Evolutionary conservation across 176 grass and related monocot species (phyloP).

Genomic region (Pharus latifolius): DNA sequence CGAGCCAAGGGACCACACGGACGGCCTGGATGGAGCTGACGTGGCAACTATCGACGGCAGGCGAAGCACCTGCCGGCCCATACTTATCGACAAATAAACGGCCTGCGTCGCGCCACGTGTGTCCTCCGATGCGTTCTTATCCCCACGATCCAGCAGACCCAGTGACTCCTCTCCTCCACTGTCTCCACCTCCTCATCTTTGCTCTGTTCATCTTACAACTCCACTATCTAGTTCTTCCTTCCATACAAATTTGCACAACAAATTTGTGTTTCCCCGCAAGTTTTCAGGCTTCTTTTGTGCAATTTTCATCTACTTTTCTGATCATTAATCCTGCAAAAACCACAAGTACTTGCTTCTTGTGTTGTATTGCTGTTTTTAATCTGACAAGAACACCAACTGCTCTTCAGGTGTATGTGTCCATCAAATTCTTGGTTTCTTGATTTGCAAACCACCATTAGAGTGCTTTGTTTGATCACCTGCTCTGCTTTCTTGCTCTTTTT

Average conservation of each 20-base stretch:
- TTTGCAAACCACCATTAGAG: neutral
- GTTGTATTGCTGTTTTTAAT: neutral
- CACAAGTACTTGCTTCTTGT: no score
- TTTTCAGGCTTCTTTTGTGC: no score
- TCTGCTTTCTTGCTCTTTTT: constrained; percentile 5
- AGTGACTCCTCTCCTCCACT: constrained; percentile 10
- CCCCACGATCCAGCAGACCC: constrained; percentile 55
- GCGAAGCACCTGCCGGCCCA: constrained; percentile 8
- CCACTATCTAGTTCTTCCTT: neutral
- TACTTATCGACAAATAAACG: constrained; percentile 49
- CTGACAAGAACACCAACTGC: neutral
- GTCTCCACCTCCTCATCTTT: neutral
- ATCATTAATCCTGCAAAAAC: no score
- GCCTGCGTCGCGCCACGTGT: constrained; percentile 17
- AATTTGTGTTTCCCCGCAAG: no score
- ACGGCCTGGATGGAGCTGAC: constrained; percentile 18
- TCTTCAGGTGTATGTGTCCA: neutral
- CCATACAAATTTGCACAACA: no score
- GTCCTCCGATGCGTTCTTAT: constrained; percentile 38
- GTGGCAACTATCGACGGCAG: constrained; percentile 11
- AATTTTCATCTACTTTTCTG: no score
- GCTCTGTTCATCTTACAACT: neutral
- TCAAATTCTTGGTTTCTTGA: neutral
- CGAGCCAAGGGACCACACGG: constrained; percentile 9
- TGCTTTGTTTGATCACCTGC: neutral